Evolutionary conservation across 768 basidiomycete species (phyloP), one percentile per base, ranked within the genome.

Genomic region (Roridomyces roridus): DNA sequence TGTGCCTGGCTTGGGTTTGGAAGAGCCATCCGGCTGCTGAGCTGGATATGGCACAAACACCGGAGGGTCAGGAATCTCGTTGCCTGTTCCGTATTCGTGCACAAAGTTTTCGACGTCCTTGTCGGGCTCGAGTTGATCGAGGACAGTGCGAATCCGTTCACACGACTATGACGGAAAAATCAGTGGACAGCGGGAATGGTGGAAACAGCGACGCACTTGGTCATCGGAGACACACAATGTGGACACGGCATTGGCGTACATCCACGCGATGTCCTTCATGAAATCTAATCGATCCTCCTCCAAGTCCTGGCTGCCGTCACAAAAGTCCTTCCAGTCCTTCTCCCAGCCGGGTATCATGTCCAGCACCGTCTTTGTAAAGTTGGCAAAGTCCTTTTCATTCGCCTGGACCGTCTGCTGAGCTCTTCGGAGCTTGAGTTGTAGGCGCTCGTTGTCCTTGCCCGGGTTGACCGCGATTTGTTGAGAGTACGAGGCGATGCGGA

Each of bases 271-370:
- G 68, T 96, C 93, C 75, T 96, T 98, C 80, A 91, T 87, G 70
- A 96, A 93, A 57, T 96, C 94, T 70, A 96, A 74, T n/a, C 97
- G 83, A 57, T 95, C 89, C 66, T 98, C 95, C 68, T 99, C 97
- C 49, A 97, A 74, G 76, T 99, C 97, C 72, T 99, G 97, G 55
- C 92, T 92, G 25, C 84, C 84, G 72, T 99, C 97, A 68, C 94
- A 96, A 73, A 96, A 98, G 6, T 77, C 78, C 70, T 93, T 96
- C 97, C 97, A 99, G 57, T 92, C 90, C 61, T 83, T 80, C 68
- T 97, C 95, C 97, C 96, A 98, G 64, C 88, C 88, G 47, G 77
- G 80, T 24, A 84, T 80, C 20, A 94, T 96, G 49, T 92, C 91
- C 62, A 87, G 84, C 37, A 97, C 73, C 0, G 87, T 88, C 57